phyloP scores from a whole-genome alignment of 352 stramenopile genomes.

The Globisporangium polare region DNA sequence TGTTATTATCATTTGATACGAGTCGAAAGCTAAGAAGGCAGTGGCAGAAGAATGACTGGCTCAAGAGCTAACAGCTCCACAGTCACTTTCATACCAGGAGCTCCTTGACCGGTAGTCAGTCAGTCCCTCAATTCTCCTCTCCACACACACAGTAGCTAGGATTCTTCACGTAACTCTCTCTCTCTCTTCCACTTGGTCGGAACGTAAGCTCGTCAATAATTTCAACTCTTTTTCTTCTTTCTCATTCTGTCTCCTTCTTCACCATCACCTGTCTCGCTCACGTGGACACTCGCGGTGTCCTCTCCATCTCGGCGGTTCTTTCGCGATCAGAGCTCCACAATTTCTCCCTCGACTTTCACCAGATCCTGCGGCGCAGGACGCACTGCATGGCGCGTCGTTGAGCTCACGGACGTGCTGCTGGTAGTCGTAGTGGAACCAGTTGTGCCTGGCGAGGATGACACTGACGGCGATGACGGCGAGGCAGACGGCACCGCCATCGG shows the following conservation, averaged over 20 bases:
- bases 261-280: background rate
- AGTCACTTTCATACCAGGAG: too few species aligned
- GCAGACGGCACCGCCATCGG: conserved; percentile 3
- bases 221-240: conserved; percentile 2
- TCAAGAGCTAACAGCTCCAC: background rate
- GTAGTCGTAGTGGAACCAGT: background rate
- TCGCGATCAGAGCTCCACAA: conserved; percentile 45
- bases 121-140: background rate
- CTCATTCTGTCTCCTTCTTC: background rate
- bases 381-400: conserved; percentile 16
- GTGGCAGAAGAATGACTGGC: background rate
- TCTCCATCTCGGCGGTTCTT: background rate
- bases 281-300: background rate
- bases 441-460: background rate
- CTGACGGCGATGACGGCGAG: background rate
- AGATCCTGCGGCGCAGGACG: conserved; percentile 37
- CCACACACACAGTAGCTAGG: too few species aligned
- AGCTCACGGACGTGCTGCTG: background rate
- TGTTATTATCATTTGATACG: conserved; percentile 4
- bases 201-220: conserved; percentile 6
- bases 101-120: too few species aligned
- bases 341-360: conserved; percentile 53
- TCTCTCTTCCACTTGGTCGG: background rate
- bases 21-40: too few species aligned
- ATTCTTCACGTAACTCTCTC: too few species aligned